phyloP scores from a whole-genome alignment of 345 rosid genomes.

The Euphorbia lathyris region DNA sequence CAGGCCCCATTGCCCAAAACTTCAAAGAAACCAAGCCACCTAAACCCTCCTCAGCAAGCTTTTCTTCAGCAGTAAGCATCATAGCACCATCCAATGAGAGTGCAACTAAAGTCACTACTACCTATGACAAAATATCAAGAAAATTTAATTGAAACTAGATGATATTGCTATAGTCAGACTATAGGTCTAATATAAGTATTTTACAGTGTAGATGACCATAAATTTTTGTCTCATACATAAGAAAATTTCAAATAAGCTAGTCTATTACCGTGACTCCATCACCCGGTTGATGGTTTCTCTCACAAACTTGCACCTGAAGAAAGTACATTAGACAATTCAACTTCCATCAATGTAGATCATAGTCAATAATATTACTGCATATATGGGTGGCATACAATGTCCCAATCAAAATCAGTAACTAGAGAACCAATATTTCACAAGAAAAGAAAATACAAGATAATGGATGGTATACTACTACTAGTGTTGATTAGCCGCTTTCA shows the following conservation, averaged over 20 bases:
- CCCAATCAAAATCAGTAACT: not conserved
- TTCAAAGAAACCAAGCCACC: conserved; percentile 87
- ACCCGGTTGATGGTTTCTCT: conserved; percentile 95
- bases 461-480: no score
- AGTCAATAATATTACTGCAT: no score
- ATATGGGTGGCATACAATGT: not conserved
- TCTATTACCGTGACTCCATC: conserved; percentile 76
- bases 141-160: conserved; percentile 6
- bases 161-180: conserved; percentile 7
- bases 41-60: conserved; percentile 81
- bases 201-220: not conserved
- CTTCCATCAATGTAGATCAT: conserved; percentile 7
- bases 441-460: not conserved
- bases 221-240: not conserved
- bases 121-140: conserved; percentile 38
- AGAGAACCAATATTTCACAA: not conserved
- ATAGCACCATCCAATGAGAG: conserved; percentile 77
- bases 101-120: conserved; percentile 69
- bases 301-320: conserved; percentile 86
- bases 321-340: conserved; percentile 15
- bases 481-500: not conserved
- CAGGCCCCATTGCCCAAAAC: conserved; percentile 65
- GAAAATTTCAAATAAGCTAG: conserved; percentile 10
- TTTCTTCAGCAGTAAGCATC: conserved; percentile 82
- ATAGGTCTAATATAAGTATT: not conserved